Evolutionary conservation across 106 monocot species (phyloP), one percentile per base, ranked within the genome.

Genomic region (Dendrobium huoshanense): DNA sequence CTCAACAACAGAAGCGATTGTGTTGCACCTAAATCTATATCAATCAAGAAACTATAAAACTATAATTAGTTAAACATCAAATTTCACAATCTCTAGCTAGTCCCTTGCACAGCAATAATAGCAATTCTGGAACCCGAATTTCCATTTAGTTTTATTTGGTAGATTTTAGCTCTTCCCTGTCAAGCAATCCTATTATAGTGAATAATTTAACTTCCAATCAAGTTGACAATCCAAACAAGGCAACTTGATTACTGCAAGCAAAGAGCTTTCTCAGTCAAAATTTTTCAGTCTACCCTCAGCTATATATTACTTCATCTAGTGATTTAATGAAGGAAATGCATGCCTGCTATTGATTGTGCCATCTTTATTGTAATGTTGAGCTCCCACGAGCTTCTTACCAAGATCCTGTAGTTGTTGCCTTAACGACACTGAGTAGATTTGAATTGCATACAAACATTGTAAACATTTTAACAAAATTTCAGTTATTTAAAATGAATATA

Each of bases 301-400:
- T 74, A 19, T 42, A 74, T 43, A 44, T 41, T 43, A 74, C 20
- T 74, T 43, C 42, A 41, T 74, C 20, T 43, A 41, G 19, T 44
- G 74, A 42, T 41, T 74, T 43, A 17, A 42, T 7, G 9, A 43
- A 44, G 20, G 17, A 74, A 74, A 44, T 43, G 15, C 86, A 87
- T 83, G 80, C 98, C 94, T 95, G 80, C 85, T 95, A 86, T 82
- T 95, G 77, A 87, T 81, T 40, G 83, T 41, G 5, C 92, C 94
- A 76, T 98, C 98, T 80, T 92, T 95, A 78, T 95, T 98, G 77
- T 95, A 95, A 91, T 98, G 98, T 43, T 89, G 98, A 75, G 91
- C 94, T 77, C 88, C 98, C 55, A 95, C 84, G 65, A 91, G 94
- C 87, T 91, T 98, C 87, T 92, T 98, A 8, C 94, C 92, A 77